Base-by-base conservation (phyloP, 805 yeast species). In the Ogataea ganodermae region DNA sequence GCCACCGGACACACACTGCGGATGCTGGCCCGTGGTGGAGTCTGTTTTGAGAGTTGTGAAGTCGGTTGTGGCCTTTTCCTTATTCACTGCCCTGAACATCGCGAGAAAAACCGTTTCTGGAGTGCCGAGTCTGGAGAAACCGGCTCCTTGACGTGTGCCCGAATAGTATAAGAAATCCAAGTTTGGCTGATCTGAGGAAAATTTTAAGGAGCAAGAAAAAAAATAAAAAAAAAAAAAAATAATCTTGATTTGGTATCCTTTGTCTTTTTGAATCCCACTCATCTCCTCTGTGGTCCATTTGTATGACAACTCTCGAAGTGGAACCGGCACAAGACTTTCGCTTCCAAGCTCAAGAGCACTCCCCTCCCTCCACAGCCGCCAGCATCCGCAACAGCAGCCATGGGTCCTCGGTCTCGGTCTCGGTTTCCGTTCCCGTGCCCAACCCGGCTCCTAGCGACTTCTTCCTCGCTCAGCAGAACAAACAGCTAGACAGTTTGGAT, bases 241-340 rank as follows among this genome's bases (percentile, higher is more conserved):
- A 4, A 31, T 21, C 16, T 40, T 21, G 31, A 32, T 31, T 32
- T 22, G 7, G n/a, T 16, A 6, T 13, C 16, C 14, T 4, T 27
- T 12, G 4, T 17, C 22, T 27, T 21, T 10, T 18, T 22, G 26
- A 16, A 17, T 10, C 38, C 18, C 12, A 35, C 16, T 30, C n/a
- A 10, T 27, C 14, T 27, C 30, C 12, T n/a, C 30, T 13, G 14
- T 35, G 35, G 28, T 31, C 37, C 35, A 26, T 42, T 43, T 44
- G 45, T 22, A 54, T 56, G 62, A 52, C 56, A 32, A 58, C 60
- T 23, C 33, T 56, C 32, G 58, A 54, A 39, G 35, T 50, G 40
- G 50, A 38, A 35, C 31, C 52, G 13, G 42, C 52, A 17, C 52
- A 48, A 44, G 49, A 53, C 37, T 32, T 44, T 16, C 24, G 48